phyloP scores from a whole-genome alignment of 2,329 filamentous ascomycete genomes.

The Colletotrichum higginsianum region DNA sequence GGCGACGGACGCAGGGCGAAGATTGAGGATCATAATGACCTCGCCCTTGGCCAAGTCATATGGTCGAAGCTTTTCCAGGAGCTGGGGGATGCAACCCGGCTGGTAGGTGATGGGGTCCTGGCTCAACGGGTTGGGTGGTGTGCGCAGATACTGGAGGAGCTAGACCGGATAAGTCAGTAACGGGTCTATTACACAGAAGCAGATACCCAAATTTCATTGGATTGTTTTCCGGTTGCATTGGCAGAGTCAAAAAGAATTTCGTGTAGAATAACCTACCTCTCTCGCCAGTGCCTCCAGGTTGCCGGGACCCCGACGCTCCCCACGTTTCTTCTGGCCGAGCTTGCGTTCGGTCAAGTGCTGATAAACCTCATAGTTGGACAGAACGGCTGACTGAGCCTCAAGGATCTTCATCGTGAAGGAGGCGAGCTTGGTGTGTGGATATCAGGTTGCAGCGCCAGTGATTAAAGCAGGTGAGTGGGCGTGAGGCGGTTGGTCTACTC shows the following conservation, averaged over 20 bases:
- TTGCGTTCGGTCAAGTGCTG: constrained; percentile 73
- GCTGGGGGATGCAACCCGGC: constrained; percentile 63
- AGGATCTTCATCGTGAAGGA: constrained; percentile 74
- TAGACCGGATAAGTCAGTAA: constrained; percentile 50
- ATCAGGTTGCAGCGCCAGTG: constrained; percentile 1
- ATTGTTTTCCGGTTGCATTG: constrained; percentile 4
- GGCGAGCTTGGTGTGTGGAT: constrained; percentile 9
- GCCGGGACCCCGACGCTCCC: constrained; percentile 62
- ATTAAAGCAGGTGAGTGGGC: background rate
- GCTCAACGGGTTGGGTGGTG: constrained; percentile 69
- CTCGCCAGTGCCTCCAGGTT: constrained; percentile 74
- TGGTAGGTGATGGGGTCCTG: constrained; percentile 69
- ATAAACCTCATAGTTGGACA: constrained; percentile 83
- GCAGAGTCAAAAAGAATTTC: constrained; percentile 6
- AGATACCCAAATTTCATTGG: constrained; percentile 33
- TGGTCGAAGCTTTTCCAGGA: constrained; percentile 69
- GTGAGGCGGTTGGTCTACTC: constrained; percentile 2
- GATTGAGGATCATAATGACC: constrained; percentile 77
- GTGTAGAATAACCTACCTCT: constrained; percentile 66
- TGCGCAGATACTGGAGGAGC: constrained; percentile 74
- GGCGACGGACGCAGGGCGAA: constrained; percentile 70
- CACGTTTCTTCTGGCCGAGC: constrained; percentile 63
- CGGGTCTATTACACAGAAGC: constrained; percentile 22
- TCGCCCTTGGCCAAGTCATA: constrained; percentile 78
- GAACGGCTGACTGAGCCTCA: constrained; percentile 77